Conservation (phyloP, 495 filamentous ascomycete species). For the Xylaria sp. region DNA sequence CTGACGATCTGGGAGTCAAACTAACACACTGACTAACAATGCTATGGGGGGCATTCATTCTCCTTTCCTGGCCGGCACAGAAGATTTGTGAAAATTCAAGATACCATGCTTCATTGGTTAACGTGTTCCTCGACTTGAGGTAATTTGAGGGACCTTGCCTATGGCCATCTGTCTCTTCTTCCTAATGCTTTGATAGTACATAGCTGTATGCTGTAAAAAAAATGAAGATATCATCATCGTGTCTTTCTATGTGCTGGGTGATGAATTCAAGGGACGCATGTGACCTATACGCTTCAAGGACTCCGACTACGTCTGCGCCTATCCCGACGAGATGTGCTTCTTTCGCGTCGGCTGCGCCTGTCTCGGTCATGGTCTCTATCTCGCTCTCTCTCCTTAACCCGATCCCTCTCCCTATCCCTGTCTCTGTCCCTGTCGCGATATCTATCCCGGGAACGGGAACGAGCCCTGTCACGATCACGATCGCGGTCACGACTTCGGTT, state of each 20-base stretch:
- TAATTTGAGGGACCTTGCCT: not conserved
- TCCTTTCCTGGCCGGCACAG: not conserved
- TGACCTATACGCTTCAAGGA: slow-evolving; percentile 17
- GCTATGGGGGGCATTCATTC: not conserved
- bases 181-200: not conserved
- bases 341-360: slow-evolving; percentile 36
- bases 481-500: slow-evolving; percentile 24
- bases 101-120: not conserved
- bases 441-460: slow-evolving; percentile 47
- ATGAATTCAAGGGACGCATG: not conserved
- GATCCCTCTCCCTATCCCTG: slow-evolving; percentile 39
- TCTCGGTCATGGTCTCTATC: slow-evolving; percentile 38
- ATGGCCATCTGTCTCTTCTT: not conserved
- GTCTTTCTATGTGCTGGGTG: not conserved
- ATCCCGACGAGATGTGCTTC: slow-evolving; percentile 38
- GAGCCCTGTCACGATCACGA: slow-evolving; percentile 32
- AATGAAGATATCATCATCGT: not conserved
- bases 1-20: not conserved
- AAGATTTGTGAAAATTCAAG: not conserved
- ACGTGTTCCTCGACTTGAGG: not conserved
- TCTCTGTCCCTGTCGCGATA: slow-evolving; percentile 40
- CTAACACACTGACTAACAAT: not conserved
- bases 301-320: slow-evolving; percentile 40
- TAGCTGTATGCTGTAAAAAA: not conserved
- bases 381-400: slow-evolving; percentile 33